These are phyloP conservation scores for Xylaria sp. DNA, from an alignment of 2,329 filamentous ascomycete species.

Conservation along the genomic window DNA sequence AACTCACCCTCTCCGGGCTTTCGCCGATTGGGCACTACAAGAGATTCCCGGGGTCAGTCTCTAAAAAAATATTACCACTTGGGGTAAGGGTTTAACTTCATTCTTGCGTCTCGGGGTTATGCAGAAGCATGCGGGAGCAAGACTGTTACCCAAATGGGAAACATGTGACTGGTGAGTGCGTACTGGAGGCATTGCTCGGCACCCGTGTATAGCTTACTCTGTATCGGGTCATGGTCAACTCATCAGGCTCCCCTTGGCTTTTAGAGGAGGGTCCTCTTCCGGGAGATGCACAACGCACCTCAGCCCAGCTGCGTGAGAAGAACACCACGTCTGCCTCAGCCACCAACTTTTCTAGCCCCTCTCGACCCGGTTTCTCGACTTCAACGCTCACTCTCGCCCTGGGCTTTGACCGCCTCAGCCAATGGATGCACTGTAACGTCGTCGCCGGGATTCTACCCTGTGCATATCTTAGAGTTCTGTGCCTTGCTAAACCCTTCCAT, in stretches of 20 bases:
- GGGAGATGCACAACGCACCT: conserved; percentile 58
- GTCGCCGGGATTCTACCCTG: conserved; percentile 73
- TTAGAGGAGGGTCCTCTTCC: conserved; percentile 3
- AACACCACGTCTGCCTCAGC: conserved; percentile 76
- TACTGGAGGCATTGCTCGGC: conserved; percentile 46
- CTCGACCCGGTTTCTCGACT: conserved; percentile 74
- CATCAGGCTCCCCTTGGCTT: conserved; percentile 2
- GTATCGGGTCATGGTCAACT: conserved; percentile 36
- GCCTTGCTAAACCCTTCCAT: conserved; percentile 28
- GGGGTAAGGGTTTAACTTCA: conserved; percentile 7
- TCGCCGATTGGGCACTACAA: conserved; percentile 47
- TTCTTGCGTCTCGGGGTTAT: not conserved
- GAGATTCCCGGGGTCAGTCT: conserved; percentile 2
- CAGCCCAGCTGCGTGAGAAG: conserved; percentile 77
- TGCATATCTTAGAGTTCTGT: conserved; percentile 40
- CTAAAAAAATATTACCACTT: not conserved
- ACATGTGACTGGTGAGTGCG: not conserved
- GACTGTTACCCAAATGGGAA: conserved; percentile 9
- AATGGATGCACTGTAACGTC: conserved; percentile 67
- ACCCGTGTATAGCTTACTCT: conserved; percentile 49
- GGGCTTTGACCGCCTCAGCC: conserved; percentile 61
- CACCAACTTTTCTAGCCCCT: conserved; percentile 69
- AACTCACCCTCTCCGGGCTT: conserved; percentile 51
- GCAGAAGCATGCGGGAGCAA: conserved; percentile 12
- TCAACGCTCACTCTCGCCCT: conserved; percentile 72